These are phyloP conservation scores for Multifurca ochricompacta DNA, from an alignment of 768 basidiomycete species.

Conservation along the genomic window DNA sequence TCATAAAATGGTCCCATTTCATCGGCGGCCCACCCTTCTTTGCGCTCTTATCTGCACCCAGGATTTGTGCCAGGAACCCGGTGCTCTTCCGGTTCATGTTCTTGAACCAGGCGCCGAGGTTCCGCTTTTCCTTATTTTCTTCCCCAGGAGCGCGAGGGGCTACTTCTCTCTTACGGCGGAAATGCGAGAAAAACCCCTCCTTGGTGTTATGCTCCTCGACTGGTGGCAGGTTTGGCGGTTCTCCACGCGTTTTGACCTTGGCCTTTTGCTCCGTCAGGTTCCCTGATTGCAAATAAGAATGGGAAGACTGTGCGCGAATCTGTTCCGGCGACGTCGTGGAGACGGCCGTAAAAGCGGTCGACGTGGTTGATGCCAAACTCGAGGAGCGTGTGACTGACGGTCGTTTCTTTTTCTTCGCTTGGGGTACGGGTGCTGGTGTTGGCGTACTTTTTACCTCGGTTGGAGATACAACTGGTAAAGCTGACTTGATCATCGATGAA, in stretches of 20 bases:
- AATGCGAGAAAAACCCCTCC: constrained; percentile 45
- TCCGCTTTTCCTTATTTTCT: constrained; percentile 30
- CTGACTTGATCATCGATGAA: constrained; percentile 13
- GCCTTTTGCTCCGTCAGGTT: constrained; percentile 41
- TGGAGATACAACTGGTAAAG: neutral
- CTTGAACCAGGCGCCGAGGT: constrained; percentile 21
- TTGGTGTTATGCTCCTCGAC: constrained; percentile 33
- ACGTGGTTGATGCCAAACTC: constrained; percentile 20
- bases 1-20: constrained; percentile 30
- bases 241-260: constrained; percentile 66
- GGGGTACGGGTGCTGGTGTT: neutral
- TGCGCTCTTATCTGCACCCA: constrained; percentile 21
- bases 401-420: constrained; percentile 11
- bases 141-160: constrained; percentile 5
- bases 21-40: constrained; percentile 23
- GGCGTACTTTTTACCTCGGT: neutral
- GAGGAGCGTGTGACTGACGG: constrained; percentile 9
- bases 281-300: constrained; percentile 54
- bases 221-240: constrained; percentile 45
- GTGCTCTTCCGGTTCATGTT: constrained; percentile 22
- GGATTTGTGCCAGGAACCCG: constrained; percentile 20
- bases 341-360: constrained; percentile 23
- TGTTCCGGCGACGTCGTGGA: constrained; percentile 37
- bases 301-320: constrained; percentile 58
- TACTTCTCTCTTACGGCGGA: constrained; percentile 35